Conservation (phyloP, 148 eudicot species). For the Euryodendron excelsum region DNA sequence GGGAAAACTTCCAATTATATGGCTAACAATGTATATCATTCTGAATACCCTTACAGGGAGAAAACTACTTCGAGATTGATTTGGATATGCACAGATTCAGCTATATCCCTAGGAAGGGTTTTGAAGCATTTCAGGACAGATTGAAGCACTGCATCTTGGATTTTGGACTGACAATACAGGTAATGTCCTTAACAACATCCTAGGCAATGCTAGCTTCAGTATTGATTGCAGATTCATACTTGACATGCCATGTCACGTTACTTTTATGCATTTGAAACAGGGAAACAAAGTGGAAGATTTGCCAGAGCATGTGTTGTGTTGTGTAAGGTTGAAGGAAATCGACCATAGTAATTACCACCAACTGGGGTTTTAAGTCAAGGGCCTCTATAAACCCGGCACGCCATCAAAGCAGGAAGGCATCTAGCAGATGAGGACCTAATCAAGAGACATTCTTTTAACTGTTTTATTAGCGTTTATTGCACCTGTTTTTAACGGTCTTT, state of each 20-base stretch:
- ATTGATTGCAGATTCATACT: neutral
- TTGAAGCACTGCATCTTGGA: constrained; percentile 72
- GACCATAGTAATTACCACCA: constrained; percentile 64
- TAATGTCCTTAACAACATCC: constrained; percentile 18
- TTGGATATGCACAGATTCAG: constrained; percentile 91
- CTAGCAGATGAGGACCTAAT: neutral
- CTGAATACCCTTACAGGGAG: constrained; percentile 49
- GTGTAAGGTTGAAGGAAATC: constrained; percentile 74
- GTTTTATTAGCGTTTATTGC: neutral
- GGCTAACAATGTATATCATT: neutral
- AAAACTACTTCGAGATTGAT: constrained; percentile 87
- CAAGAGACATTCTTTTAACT: neutral
- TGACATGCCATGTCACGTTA: neutral
- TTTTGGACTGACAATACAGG: constrained; percentile 92
- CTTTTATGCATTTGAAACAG: constrained; percentile 39
- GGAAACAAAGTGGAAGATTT: constrained; percentile 86
- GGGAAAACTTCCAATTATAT: neutral
- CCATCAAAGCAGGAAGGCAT: neutral
- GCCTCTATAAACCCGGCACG: neutral
- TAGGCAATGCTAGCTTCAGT: neutral
- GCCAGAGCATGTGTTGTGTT: constrained; percentile 80
- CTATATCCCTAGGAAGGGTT: constrained; percentile 82
- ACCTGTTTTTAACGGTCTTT: neutral
- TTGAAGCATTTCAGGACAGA: constrained; percentile 78
- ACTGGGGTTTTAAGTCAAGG: constrained; percentile 51